Percentiles rank a stretch among this genome's conserved stretches.
These are phyloP conservation scores for Pestalotiopsis fici DNA, from an alignment of 2,329 filamentous ascomycete genomes.

Conservation along the genomic window DNA sequence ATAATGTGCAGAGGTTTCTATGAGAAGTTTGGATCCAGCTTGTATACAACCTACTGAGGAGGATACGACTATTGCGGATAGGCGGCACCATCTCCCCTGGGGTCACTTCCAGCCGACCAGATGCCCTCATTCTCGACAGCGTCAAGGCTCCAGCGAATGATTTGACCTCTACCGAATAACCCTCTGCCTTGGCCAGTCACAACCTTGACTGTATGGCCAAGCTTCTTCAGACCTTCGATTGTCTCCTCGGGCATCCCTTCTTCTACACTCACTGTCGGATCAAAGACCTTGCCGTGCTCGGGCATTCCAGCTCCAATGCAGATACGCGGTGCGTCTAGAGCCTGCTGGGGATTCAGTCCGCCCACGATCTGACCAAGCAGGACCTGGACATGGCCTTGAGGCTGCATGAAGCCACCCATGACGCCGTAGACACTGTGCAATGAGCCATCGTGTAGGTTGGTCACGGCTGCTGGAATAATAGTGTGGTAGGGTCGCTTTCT, in stretches of 20 bases:
- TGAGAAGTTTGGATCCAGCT: no score
- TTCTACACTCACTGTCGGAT: constrained; percentile 74
- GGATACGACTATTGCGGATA: constrained; percentile 50
- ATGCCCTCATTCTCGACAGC: constrained; percentile 66
- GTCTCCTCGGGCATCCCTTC: constrained; percentile 75
- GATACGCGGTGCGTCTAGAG: constrained; percentile 87
- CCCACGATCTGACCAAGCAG: constrained; percentile 87
- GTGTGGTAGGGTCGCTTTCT: constrained; percentile 94
- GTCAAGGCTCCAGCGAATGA: constrained; percentile 78
- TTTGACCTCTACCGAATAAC: constrained; percentile 83
- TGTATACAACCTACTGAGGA: background rate
- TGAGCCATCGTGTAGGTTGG: constrained; percentile 70
- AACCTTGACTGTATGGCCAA: constrained; percentile 76
- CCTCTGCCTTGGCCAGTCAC: constrained; percentile 65
- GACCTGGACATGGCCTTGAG: constrained; percentile 93
- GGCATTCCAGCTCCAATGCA: constrained; percentile 80
- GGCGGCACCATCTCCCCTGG: constrained; percentile 77
- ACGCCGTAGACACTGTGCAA: constrained; percentile 90
- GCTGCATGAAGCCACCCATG: constrained; percentile 99
- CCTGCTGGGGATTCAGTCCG: constrained; percentile 79
- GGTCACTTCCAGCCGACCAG: constrained; percentile 89
- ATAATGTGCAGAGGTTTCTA: background rate
- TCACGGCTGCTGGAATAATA: constrained; percentile 92
- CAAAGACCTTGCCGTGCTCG: constrained; percentile 56
- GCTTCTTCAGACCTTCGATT: constrained; percentile 62